Conservation (phyloP, 2,329 filamentous ascomycete species). For the Tolypocladium endophyticum region DNA sequence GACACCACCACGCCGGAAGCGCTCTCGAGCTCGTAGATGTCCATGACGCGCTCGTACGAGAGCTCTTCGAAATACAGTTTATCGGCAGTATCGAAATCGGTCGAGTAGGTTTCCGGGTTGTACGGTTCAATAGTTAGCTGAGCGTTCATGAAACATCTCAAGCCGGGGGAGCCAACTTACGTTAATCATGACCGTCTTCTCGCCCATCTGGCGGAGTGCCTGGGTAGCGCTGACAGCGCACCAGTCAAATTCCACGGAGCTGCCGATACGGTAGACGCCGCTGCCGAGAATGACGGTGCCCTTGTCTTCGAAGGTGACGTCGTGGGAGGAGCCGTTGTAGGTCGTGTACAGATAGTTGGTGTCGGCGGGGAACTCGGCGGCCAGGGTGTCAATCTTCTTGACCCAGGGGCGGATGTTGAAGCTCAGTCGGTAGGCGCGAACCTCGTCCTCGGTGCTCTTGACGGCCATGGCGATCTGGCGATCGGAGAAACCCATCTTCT, state of each 20-base stretch:
- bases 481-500: constrained; percentile 97
- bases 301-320: constrained; percentile 88
- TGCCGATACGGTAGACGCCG: constrained; percentile 95
- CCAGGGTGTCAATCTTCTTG: constrained; percentile 96
- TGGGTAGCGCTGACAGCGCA: constrained; percentile 86
- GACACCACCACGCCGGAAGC: constrained; percentile 86
- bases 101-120: constrained; percentile 72
- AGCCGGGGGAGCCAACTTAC: constrained; percentile 27
- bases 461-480: constrained; percentile 85
- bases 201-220: constrained; percentile 72
- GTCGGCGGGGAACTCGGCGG: constrained; percentile 88
- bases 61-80: constrained; percentile 95
- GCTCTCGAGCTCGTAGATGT: constrained; percentile 90
- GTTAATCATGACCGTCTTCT: constrained; percentile 98
- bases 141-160: neutral
- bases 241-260: constrained; percentile 98
- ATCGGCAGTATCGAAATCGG: constrained; percentile 83
- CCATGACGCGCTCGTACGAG: constrained; percentile 95
- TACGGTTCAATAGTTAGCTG: constrained; percentile 26
- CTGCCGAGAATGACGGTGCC: constrained; percentile 82
- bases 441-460: constrained; percentile 77
- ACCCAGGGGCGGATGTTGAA: constrained; percentile 93
- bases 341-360: constrained; percentile 97
- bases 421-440: constrained; percentile 71
- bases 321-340: constrained; percentile 91